Evolutionary conservation across 2,329 filamentous ascomycete genomes (phyloP).

Genomic region (Fusarium protoensiforme): DNA sequence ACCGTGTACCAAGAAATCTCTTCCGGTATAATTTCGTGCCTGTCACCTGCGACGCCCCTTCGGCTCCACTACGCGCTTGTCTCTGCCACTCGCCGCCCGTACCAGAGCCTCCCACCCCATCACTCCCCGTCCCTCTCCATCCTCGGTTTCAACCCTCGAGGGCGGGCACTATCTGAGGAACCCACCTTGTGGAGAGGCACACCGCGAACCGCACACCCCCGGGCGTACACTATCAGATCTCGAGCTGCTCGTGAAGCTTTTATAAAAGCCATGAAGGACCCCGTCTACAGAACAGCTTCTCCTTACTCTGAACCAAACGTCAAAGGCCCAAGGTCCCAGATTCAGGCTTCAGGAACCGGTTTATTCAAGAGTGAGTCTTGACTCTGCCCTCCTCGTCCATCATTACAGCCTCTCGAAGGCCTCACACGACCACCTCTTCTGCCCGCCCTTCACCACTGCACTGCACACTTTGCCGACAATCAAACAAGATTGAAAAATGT

Average conservation of each 20-base stretch:
- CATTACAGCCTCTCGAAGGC: constrained; percentile 13
- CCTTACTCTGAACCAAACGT: constrained; percentile 52
- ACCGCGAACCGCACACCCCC: constrained; percentile 39
- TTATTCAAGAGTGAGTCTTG: constrained; percentile 55
- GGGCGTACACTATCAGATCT: constrained; percentile 36
- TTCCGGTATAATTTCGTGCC: constrained; percentile 52
- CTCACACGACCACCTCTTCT: constrained; percentile 17
- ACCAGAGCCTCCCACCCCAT: constrained; percentile 31
- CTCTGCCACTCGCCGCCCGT: constrained; percentile 31
- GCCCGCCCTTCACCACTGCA: constrained; percentile 3
- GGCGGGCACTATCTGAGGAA: constrained; percentile 43
- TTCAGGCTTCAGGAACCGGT: constrained; percentile 51
- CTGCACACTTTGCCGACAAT: constrained; percentile 15
- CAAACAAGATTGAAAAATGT: constrained; percentile 22
- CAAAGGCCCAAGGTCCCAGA: constrained; percentile 54
- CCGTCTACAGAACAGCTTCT: constrained; percentile 52
- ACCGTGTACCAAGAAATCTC: constrained; percentile 42
- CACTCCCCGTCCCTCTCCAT: constrained; percentile 38
- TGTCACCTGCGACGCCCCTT: constrained; percentile 44
- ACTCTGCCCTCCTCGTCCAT: constrained; percentile 7
- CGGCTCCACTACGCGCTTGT: constrained; percentile 45
- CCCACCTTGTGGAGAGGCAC: constrained; percentile 40
- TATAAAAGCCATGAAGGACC: constrained; percentile 56
- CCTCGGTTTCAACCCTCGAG: constrained; percentile 43
- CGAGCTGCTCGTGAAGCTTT: constrained; percentile 46